Conservation (phyloP, 1,284 basidiomycete genomes). For the Bondarzewia mesenterica region DNA sequence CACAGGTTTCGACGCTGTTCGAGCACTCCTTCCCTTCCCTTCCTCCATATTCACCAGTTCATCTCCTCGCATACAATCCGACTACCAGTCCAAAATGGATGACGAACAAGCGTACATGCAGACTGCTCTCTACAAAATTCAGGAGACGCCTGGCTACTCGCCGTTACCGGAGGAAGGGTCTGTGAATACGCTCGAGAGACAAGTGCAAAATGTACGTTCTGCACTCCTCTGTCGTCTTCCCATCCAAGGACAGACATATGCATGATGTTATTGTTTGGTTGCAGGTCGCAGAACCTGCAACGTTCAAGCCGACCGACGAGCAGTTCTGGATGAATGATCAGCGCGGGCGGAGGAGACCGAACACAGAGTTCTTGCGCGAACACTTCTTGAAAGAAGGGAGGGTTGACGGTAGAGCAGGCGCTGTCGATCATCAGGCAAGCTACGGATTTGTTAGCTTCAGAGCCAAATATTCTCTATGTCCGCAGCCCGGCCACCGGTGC, state of each 20-base stretch:
- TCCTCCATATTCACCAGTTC: too few relatives aligned
- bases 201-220: conserved; percentile 17
- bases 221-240: not conserved
- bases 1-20: too few relatives aligned
- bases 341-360: conserved; percentile 50
- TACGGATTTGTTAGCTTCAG: conserved; percentile 69
- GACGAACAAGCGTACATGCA: conserved; percentile 11
- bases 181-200: conserved; percentile 13
- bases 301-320: conserved; percentile 24
- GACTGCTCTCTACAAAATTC: conserved; percentile 16
- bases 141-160: conserved; percentile 9
- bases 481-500: conserved; percentile 90
- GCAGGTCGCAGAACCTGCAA: conserved; percentile 25
- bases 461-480: conserved; percentile 84
- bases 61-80: not conserved
- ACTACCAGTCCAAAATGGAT: conserved; percentile 7
- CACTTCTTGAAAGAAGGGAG: conserved; percentile 90
- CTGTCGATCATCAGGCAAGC: conserved; percentile 77
- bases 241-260: not conserved
- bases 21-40: too few relatives aligned
- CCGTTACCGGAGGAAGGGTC: conserved; percentile 5
- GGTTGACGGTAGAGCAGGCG: conserved; percentile 83
- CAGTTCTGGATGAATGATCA: conserved; percentile 26
- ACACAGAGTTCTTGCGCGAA: conserved; percentile 82
- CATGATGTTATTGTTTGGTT: not conserved